Conservation (phyloP, 805 yeast genomes). For the Teunomyces lycoperdinae region DNA sequence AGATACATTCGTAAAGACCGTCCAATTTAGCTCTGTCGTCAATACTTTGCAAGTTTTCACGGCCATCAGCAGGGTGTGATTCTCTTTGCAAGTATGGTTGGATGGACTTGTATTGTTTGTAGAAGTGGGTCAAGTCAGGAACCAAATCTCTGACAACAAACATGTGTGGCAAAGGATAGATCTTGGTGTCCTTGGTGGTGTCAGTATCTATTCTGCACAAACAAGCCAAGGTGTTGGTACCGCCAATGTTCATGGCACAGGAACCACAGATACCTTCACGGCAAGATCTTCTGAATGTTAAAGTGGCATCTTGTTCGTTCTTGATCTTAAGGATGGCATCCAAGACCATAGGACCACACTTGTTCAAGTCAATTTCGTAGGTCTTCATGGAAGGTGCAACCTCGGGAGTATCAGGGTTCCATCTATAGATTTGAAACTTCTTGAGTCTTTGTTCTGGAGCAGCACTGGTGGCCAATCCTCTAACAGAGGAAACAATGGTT, state of each 20-base stretch:
- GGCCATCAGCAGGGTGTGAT: slow-evolving; percentile 79
- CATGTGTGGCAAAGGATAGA: slow-evolving; percentile 98
- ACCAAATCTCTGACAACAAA: slow-evolving; percentile 95
- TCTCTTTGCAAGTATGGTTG: slow-evolving; percentile 93
- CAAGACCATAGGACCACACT: slow-evolving; percentile 96
- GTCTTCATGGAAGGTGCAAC: slow-evolving; percentile 83
- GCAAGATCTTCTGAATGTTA: slow-evolving; percentile 96
- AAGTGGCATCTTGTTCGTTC: slow-evolving; percentile 93
- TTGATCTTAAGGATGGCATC: slow-evolving; percentile 94
- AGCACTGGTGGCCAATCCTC: slow-evolving; percentile 52
- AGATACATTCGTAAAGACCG: slow-evolving; percentile 94
- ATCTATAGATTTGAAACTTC: slow-evolving; percentile 90
- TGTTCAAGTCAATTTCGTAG: slow-evolving; percentile 80
- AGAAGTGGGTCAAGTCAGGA: slow-evolving; percentile 95
- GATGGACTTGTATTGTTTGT: slow-evolving; percentile 97
- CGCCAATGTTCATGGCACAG: slow-evolving; percentile 99
- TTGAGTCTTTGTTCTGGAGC: slow-evolving; percentile 53
- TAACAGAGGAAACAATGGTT: slow-evolving; percentile 12
- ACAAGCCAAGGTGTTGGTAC: slow-evolving; percentile 95
- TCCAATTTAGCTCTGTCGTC: slow-evolving; percentile 95
- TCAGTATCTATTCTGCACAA: slow-evolving; percentile 89
- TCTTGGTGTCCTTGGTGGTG: slow-evolving; percentile 69
- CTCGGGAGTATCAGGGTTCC: slow-evolving; percentile 97
- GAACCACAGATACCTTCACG: slow-evolving; percentile 99
- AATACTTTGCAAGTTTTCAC: slow-evolving; percentile 85